phyloP scores from a whole-genome alignment of 164 flowering plant species.

The Umbellularia californica region DNA sequence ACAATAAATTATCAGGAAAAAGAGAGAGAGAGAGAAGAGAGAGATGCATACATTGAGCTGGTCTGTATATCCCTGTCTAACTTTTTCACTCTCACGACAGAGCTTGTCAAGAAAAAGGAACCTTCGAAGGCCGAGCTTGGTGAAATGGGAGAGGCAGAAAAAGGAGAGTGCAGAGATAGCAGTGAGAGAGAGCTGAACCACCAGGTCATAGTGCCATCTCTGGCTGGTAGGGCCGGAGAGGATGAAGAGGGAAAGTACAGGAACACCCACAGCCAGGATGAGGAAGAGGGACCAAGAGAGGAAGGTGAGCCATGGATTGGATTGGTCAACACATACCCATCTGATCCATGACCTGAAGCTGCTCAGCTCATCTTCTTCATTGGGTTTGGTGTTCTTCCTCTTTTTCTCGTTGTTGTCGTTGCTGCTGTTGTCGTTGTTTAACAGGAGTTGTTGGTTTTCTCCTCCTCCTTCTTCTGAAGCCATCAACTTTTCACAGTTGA shows the following conservation, averaged over 20 bases:
- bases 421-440: too few species aligned
- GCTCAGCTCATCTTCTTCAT: conserved; percentile 46
- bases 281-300: conserved; percentile 74
- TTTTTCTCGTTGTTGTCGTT: too few species aligned
- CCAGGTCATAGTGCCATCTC: conserved; percentile 52
- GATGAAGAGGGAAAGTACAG: conserved; percentile 55
- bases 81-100: conserved; percentile 71
- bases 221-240: conserved; percentile 64
- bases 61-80: conserved; percentile 47
- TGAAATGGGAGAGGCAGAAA: conserved; percentile 54
- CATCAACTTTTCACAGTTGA: too few species aligned
- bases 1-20: background rate
- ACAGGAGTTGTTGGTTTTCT: too few species aligned
- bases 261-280: conserved; percentile 50
- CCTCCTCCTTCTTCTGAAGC: too few species aligned
- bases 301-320: conserved; percentile 27
- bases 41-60: conserved; percentile 60
- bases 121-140: conserved; percentile 61
- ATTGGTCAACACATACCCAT: conserved; percentile 93
- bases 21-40: background rate
- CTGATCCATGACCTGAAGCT: conserved; percentile 63
- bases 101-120: conserved; percentile 87
- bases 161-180: conserved; percentile 62
- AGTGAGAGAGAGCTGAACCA: conserved; percentile 71
- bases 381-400: background rate